Base-by-base conservation (phyloP, 805 yeast genomes). In the Tetrapisispora arboricola region DNA sequence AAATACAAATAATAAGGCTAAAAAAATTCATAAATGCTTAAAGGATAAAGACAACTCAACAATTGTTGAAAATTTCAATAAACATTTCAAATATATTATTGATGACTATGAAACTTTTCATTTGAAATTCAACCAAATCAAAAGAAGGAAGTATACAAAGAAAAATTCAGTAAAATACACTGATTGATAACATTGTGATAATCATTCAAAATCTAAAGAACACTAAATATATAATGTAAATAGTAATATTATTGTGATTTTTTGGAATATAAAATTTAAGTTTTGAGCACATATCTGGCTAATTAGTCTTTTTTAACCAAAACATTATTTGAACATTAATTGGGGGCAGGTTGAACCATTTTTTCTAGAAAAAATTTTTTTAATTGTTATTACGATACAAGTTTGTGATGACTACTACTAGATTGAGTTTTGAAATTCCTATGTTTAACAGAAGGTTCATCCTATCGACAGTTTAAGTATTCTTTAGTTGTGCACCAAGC, bases 31-130 rank as follows among this genome's bases (percentile, higher is more conserved):
- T 10, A 32, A 25, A 32, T 17, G n/a, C n/a, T 25, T 15, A 31
- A 11, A 25, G 2, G 7, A 27, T 10, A 15, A 34, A 25, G 13
- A 43, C 38, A 26, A 43, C 42, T 24, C 59, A 50, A 40, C 36
- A 9, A 38, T 55, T 9, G 41, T 48, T 13, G 34, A 51, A 18
- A 57, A 55, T 39, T 57, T 53, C 34, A 52, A 55, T 21, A 42
- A 42, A n/a, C 57, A 56, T 42, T 58, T 58, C 44, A 53, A 52
- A 37, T 37, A 46, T 17, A 47, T 53, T 43, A 58, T 57, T 3
- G 61, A 55, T 32, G 51, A 53, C 37, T 55, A 55, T 40, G 61
- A 57, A 40, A 47, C 50, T 7, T 55, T 51, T 15, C 37, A 34
- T 34, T 34, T 34, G 12, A 34, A 34, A 16, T 34, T 34, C 25